phyloP scores from a whole-genome alignment of 2,329 filamentous ascomycete genomes.

The Colletotrichum acutatum region DNA sequence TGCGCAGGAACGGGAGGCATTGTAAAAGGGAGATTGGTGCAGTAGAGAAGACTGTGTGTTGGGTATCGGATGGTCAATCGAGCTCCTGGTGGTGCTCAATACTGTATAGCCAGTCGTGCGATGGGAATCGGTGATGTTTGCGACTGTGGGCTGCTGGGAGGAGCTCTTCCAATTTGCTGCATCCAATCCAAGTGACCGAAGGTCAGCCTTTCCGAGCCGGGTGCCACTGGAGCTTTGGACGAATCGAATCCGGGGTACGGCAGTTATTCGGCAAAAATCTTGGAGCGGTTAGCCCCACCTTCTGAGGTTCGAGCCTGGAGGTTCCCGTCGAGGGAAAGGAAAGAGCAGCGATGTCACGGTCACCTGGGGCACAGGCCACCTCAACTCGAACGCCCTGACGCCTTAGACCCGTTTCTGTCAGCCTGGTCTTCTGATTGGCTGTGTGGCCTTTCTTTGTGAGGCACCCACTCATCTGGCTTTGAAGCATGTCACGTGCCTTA shows the following conservation, averaged over 20 bases:
- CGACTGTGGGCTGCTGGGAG: conserved; percentile 26
- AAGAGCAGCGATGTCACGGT: conserved; percentile 17
- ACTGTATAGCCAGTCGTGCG: background rate
- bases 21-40: background rate
- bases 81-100: conserved; percentile 18
- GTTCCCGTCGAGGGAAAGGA: background rate
- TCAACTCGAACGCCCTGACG: background rate
- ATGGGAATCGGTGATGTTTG: conserved; percentile 1
- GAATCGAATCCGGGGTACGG: conserved; percentile 32
- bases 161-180: conserved; percentile 33
- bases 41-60: background rate
- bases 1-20: conserved; percentile 57
- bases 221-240: conserved; percentile 24
- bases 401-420: background rate
- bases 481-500: conserved; percentile 33
- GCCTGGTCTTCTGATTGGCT: background rate
- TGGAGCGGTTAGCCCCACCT: background rate
- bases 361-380: conserved; percentile 30
- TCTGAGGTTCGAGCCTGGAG: too few relatives aligned
- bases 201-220: background rate
- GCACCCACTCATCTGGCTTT: too few relatives aligned
- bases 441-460: background rate
- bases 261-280: conserved; percentile 28
- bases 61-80: background rate
- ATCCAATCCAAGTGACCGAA: background rate